phyloP scores from a whole-genome alignment of 2,329 filamentous ascomycete species.

The Fusarium illudens region DNA sequence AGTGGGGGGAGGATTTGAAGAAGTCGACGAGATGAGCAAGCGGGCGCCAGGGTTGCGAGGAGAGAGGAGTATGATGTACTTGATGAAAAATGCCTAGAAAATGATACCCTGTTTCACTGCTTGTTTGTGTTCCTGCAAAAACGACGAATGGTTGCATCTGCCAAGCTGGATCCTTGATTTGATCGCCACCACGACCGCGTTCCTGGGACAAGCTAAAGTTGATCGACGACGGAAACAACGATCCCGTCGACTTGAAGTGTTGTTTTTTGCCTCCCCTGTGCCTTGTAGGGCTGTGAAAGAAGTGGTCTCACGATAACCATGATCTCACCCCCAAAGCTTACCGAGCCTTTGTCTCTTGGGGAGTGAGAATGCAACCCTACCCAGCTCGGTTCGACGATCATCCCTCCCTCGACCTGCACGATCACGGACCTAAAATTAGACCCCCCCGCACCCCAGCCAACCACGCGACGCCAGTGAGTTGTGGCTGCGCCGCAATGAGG shows the following conservation, averaged over 20 bases:
- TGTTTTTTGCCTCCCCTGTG: background rate
- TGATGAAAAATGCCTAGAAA: conserved; percentile 9
- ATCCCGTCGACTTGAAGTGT: background rate
- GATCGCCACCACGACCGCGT: background rate
- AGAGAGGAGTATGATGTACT: conserved; percentile 3
- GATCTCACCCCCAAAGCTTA: background rate
- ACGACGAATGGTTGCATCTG: background rate
- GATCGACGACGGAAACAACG: background rate
- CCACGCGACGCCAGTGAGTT: background rate
- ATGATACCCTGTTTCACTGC: conserved; percentile 28
- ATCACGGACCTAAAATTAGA: conserved; percentile 23
- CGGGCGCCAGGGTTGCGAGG: background rate
- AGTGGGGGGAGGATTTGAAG: conserved; percentile 6
- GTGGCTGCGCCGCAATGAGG: conserved; percentile 26
- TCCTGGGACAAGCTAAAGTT: background rate
- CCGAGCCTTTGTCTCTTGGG: background rate
- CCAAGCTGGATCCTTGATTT: background rate
- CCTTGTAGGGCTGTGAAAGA: conserved; percentile 3
- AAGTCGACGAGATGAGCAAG: background rate
- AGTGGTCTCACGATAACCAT: background rate
- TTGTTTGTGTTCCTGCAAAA: background rate
- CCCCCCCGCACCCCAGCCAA: background rate
- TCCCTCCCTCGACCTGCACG: background rate
- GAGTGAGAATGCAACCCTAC: background rate
- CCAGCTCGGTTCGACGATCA: background rate